Evolutionary conservation across 2,329 filamentous ascomycete species (phyloP).

Genomic region (Microdochium bolleyi): DNA sequence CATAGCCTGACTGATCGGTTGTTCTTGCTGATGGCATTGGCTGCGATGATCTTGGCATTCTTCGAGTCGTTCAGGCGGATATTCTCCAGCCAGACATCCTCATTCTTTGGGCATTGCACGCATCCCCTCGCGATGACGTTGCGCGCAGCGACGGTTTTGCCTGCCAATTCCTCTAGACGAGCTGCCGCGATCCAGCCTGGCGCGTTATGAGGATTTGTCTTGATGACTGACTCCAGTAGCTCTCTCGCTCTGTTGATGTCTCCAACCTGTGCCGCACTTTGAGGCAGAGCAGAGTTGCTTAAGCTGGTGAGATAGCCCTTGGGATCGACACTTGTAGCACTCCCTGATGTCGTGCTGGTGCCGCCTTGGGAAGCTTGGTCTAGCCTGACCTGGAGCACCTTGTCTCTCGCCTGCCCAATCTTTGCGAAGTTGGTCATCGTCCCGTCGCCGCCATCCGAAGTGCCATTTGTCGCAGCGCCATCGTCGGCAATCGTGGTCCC

Average conservation of each 20-base stretch:
- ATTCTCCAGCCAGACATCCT: slow-evolving; percentile 94
- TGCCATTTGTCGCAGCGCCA: slow-evolving; percentile 40
- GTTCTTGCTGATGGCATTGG: slow-evolving; percentile 87
- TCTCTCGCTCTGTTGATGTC: slow-evolving; percentile 92
- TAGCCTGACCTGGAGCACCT: slow-evolving; percentile 87
- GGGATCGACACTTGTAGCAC: slow-evolving; percentile 84
- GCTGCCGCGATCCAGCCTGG: slow-evolving; percentile 95
- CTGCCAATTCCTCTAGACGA: slow-evolving; percentile 84
- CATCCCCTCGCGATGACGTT: slow-evolving; percentile 85
- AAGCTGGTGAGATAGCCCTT: slow-evolving; percentile 94
- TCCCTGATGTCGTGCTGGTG: slow-evolving; percentile 63
- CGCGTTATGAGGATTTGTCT: slow-evolving; percentile 90
- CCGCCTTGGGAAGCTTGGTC: slow-evolving; percentile 77
- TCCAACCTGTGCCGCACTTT: slow-evolving; percentile 77
- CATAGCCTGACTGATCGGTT: slow-evolving; percentile 81
- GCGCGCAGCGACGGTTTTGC: slow-evolving; percentile 81
- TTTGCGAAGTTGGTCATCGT: slow-evolving; percentile 98
- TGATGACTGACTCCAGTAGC: slow-evolving; percentile 91
- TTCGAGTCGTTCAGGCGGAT: slow-evolving; percentile 87
- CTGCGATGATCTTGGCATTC: slow-evolving; percentile 93
- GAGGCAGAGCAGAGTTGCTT: slow-evolving; percentile 70
- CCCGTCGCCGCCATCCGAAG: slow-evolving; percentile 54
- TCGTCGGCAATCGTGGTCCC: slow-evolving; percentile 86
- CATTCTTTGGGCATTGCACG: slow-evolving; percentile 84
- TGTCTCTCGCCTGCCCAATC: slow-evolving; percentile 92